A percentile compares a stretch with the other conserved stretches of the same genome.
Conservation (phyloP, 768 basidiomycete species). For the Lyophyllum atratum region DNA sequence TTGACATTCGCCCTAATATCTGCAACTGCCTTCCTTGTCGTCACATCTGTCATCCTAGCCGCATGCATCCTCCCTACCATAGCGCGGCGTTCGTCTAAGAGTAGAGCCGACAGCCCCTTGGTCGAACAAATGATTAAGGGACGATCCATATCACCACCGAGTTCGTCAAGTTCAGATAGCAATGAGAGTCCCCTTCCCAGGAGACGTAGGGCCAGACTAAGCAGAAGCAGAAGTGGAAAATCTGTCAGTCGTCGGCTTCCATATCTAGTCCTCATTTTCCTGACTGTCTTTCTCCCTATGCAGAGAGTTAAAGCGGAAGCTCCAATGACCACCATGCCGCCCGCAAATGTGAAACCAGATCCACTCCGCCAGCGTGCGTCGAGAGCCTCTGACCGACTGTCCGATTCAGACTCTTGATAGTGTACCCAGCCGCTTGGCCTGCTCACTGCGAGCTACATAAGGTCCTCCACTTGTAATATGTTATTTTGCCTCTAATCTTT, state of each 20-base stretch:
- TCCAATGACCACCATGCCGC: slow-evolving; percentile 29
- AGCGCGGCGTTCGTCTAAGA: slow-evolving; percentile 19
- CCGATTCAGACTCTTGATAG: slow-evolving; percentile 28
- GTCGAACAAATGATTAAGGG: not conserved
- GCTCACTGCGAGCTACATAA: not conserved
- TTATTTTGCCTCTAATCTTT: not conserved
- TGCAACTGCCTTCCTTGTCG: slow-evolving; percentile 45
- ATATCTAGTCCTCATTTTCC: not conserved
- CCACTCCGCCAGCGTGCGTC: slow-evolving; percentile 50
- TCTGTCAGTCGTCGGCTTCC: slow-evolving; percentile 16
- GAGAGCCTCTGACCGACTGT: slow-evolving; percentile 32
- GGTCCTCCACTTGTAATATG: not conserved
- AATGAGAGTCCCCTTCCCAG: slow-evolving; percentile 18
- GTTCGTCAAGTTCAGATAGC: slow-evolving; percentile 17
- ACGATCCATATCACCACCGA: slow-evolving; percentile 3
- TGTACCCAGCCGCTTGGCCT: not conserved
- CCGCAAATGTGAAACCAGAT: slow-evolving; percentile 27
- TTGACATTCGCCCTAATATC: slow-evolving; percentile 51
- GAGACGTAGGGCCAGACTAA: slow-evolving; percentile 25
- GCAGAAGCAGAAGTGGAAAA: slow-evolving; percentile 25
- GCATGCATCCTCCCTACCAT: slow-evolving; percentile 54
- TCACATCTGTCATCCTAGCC: slow-evolving; percentile 47
- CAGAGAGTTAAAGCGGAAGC: slow-evolving; percentile 33
- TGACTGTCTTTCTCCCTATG: not conserved
- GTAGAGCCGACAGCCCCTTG: slow-evolving; percentile 9